A percentile compares a stretch with the other conserved stretches of the same genome.
Evolutionary conservation across 176 grass and related monocot species (phyloP).

Genomic region (barley (Hordeum vulgare)): MorexV3_pseudomolecules_assembly NC_058518.1:488922333-488922832

Average conservation of each 20-base stretch:
- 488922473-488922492: neutral
- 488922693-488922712: neutral
- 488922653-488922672: neutral
- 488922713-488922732: neutral
- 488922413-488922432: slow-evolving; percentile 64
- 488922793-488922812: neutral
- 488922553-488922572: neutral
- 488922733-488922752: neutral
- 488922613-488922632: neutral
- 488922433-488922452: slow-evolving; percentile 51
- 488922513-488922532: neutral
- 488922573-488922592: neutral
- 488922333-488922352: slow-evolving; percentile 61
- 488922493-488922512: neutral
- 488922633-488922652: neutral
- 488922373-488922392: slow-evolving; percentile 56
- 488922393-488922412: slow-evolving; percentile 72
- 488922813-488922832: neutral
- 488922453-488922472: neutral
- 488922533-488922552: neutral
- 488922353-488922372: slow-evolving; percentile 72
- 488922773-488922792: neutral
- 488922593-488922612: neutral
- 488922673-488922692: neutral
- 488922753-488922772: neutral